Conservation (phyloP, 139 green algal species). For the Auxenochlorella protothecoides region DNA sequence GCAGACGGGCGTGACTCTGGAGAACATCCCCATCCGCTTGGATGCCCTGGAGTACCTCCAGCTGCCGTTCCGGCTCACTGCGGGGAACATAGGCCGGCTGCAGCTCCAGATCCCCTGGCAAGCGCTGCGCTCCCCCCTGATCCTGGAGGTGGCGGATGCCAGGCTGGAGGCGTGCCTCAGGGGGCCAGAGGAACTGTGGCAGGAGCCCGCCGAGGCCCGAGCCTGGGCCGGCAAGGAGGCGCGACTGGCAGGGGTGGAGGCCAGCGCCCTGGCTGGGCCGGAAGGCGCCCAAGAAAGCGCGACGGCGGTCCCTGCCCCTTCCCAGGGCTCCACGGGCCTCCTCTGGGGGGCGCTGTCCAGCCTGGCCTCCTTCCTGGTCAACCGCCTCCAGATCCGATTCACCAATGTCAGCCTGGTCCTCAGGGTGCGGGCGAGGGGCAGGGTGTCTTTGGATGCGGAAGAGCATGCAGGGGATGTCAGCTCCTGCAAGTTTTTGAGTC, state of each 20-base stretch:
- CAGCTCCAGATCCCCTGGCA: conserved; percentile 30
- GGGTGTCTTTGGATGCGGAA: conserved; percentile 22
- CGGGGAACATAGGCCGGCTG: conserved; percentile 27
- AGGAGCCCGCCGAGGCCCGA: conserved; percentile 13
- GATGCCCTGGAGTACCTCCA: conserved; percentile 46
- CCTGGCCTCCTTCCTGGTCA: conserved; percentile 38
- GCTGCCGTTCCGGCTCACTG: conserved; percentile 30
- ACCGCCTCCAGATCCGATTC: conserved; percentile 60
- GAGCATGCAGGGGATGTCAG: conserved; percentile 39
- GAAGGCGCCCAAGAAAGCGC: no score
- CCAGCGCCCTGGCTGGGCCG: conserved; percentile 10
- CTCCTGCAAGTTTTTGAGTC: not conserved
- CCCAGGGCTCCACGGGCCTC: no score
- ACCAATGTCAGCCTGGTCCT: conserved; percentile 23
- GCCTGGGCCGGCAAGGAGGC: conserved; percentile 60
- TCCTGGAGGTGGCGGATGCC: conserved; percentile 30
- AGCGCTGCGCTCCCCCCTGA: conserved; percentile 23
- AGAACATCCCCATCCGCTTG: conserved; percentile 33
- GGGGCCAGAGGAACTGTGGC: conserved; percentile 19
- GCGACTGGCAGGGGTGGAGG: conserved; percentile 59
- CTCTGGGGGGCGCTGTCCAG: no score
- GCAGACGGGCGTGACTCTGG: conserved; percentile 36
- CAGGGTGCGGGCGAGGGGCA: no score
- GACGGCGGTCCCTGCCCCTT: no score
- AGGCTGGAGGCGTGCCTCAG: conserved; percentile 10